Evolutionary conservation across 129 eudicot species (phyloP).

Genomic region (Escallonia herrerae): DNA sequence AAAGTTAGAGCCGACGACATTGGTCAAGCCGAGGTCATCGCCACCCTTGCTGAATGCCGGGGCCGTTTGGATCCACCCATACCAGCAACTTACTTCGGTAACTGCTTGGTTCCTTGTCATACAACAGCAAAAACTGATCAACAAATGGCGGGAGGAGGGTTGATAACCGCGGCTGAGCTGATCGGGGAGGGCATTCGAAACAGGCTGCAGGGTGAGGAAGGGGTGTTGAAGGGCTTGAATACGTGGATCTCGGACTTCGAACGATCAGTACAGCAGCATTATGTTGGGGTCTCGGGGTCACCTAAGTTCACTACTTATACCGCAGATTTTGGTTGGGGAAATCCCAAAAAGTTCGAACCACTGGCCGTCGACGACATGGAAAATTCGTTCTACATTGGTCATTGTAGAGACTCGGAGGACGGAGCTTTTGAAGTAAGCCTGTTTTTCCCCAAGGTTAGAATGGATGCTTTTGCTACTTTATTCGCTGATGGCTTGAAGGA

Average conservation of each 20-base stretch:
- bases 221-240: conserved; percentile 7
- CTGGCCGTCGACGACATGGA: not conserved
- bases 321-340: conserved; percentile 34
- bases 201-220: conserved; percentile 4
- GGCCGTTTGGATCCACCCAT: conserved; percentile 14
- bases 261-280: not conserved
- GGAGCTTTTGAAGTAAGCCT: conserved; percentile 24
- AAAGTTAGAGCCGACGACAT: not conserved
- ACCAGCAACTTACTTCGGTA: conserved; percentile 26
- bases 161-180: conserved; percentile 5
- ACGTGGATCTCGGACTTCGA: not conserved
- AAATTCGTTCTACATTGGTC: conserved; percentile 12
- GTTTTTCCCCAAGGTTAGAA: conserved; percentile 8
- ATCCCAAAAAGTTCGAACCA: conserved; percentile 13
- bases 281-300: conserved; percentile 24
- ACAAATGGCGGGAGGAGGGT: conserved; percentile 18
- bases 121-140: not conserved
- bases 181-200: conserved; percentile 1
- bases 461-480: conserved; percentile 12
- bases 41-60: conserved; percentile 13
- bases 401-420: conserved; percentile 4
- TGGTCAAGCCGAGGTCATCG: not conserved
- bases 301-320: conserved; percentile 17
- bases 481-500: not conserved
- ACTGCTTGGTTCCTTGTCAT: conserved; percentile 10